These are phyloP conservation scores for Seiridium cupressi DNA, from an alignment of 2,329 filamentous ascomycete genomes.

Conservation along the genomic window DNA sequence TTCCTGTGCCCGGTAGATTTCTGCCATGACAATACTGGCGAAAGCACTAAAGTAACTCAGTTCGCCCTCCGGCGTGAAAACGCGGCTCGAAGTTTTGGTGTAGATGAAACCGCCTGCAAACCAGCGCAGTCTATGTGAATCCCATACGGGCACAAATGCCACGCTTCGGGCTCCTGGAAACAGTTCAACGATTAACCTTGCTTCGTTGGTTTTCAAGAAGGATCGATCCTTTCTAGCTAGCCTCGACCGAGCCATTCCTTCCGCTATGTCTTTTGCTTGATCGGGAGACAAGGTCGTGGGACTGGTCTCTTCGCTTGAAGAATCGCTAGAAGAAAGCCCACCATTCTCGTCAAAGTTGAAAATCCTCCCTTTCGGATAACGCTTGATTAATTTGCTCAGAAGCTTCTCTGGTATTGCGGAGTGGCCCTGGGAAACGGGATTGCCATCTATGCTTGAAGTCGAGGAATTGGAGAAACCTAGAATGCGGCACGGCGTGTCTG, in stretches of 20 bases:
- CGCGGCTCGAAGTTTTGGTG: slow-evolving; percentile 38
- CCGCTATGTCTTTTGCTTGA: neutral
- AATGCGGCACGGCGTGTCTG: slow-evolving; percentile 24
- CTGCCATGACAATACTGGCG: slow-evolving; percentile 52
- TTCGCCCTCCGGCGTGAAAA: slow-evolving; percentile 44
- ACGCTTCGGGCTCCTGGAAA: slow-evolving; percentile 45
- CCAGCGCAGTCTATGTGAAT: slow-evolving; percentile 42
- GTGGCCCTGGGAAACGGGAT: slow-evolving; percentile 9
- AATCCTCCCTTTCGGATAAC: slow-evolving; percentile 43
- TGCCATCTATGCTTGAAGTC: slow-evolving; percentile 27
- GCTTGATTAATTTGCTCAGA: slow-evolving; percentile 37
- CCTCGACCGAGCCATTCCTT: too few species aligned
- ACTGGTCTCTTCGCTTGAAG: slow-evolving; percentile 6
- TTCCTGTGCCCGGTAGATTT: slow-evolving; percentile 44
- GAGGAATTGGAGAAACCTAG: slow-evolving; percentile 37
- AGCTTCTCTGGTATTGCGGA: slow-evolving; percentile 33
- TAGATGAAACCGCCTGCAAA: slow-evolving; percentile 49
- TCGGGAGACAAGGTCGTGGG: too few species aligned
- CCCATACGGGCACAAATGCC: slow-evolving; percentile 47
- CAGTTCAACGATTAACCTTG: slow-evolving; percentile 10
- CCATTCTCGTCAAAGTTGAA: slow-evolving; percentile 43
- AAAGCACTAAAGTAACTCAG: slow-evolving; percentile 50
- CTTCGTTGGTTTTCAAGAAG: neutral
- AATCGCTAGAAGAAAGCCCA: slow-evolving; percentile 27
- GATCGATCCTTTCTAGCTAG: neutral